Evolutionary conservation across 441 rosid genomes (phyloP), one percentile per base, ranked within the genome.

Genomic region (Viola pubescens): DNA sequence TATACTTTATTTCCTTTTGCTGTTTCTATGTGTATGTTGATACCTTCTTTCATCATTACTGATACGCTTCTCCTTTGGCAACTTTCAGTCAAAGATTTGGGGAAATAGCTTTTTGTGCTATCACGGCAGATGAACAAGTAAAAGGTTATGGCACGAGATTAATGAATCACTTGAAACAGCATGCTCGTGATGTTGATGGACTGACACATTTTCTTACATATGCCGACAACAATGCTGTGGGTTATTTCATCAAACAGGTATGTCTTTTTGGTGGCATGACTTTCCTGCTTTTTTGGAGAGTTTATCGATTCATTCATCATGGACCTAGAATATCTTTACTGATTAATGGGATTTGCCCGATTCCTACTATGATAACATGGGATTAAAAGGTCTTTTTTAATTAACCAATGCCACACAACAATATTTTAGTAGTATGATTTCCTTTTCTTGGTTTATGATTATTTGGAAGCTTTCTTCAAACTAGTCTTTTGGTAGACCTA

Each of bases 61-160:
- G 50, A 75, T 56, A 48, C 54, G 54, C 19, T 37, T 70, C 39
- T 71, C 45, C 60, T 48, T 48, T 52, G 66, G 37, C 10, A 53
- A 69, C 43, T 48, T 46, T 19, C 79, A 94, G 99, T 75, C 99
- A 94, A 74, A 91, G 71, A 81, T 94, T 94, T 73, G 99, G 98
- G 64, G 99, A 94, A 79, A 94, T 94, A 75, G 99, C 99, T 60
- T 94, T 94, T 79, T 94, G 98, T 79, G 99, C 99, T 69, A 94
- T 94, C 72, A 91, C 97, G 38, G 94, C 99, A 9, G 99, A 94
- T 80, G 99, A 94, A 79, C 99, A 94, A 91, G 99, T 94, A 39
- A 94, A 91, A 79, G 99, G 99, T 66, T 94, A 91, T 67, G 98
- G 99, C 47, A 91, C 99, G 43, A 91, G 99, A 80, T 74, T 94